Base-by-base conservation (phyloP, 495 filamentous ascomycete species). In the Penicillium ochrochloron region DNA sequence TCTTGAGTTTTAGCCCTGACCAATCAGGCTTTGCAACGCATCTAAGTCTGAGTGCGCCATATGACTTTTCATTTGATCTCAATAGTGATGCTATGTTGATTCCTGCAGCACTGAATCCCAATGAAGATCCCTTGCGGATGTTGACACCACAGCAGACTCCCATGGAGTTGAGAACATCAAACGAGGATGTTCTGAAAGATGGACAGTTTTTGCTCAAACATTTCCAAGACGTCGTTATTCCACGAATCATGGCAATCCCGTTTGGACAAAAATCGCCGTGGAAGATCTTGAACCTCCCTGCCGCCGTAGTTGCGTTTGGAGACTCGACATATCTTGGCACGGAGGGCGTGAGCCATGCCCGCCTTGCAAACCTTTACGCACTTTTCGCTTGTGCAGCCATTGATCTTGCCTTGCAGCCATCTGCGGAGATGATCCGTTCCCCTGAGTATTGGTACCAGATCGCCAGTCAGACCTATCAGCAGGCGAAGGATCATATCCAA, bases 401-500 rank as follows among this genome's bases (percentile, higher is more conserved):
- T 23, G 71, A 76, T 48, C 62, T 78, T 1, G 63, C 71, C 9
- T 27, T 70, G 12, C 70, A 65, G n/a, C 65, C 72, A 9, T 54
- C 58, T 1, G 29, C 50, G 19, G 60, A 35, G 5, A 44, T 58
- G 8, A 46, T 60, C 5, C 52, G 67, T 27, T 67, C 73, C 10
- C 57, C 33, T 7, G 66, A 69, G n/a, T 58, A 73, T 60, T 77
- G 75, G 75, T 58, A 61, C 35, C 57, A 63, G 7, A 44, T 71
- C 21, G 66, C 73, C 1, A 64, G 62, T 14, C 70, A 73, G 33
- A 64, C 71, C 21, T 76, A 75, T 31, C 63, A 71, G 33, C 54
- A 72, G 25, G 75, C 74, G 1, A 76, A 70, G 52, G 70, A 75
- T 21, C 71, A 76, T 50, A 73, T 78, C 59, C 70, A 77, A 52